Evolutionary conservation across 2,329 filamentous ascomycete genomes (phyloP).

Genomic region (Pyrenochaeta sp.): DNA sequence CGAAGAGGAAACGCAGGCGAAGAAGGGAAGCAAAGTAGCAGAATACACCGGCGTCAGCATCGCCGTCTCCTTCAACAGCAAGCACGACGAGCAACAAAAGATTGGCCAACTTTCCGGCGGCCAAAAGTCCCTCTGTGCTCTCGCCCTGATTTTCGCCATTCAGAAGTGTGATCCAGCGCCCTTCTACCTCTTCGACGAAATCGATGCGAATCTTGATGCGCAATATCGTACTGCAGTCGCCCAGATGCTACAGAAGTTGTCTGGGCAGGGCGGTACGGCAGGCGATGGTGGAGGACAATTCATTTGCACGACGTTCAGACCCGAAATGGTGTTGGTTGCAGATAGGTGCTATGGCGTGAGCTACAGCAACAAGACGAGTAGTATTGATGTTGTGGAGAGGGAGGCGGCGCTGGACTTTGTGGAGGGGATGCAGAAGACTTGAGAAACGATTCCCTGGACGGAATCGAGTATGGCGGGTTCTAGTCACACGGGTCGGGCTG

Average conservation of each 20-base stretch:
- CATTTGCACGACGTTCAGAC: conserved; percentile 98
- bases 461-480: too few relatives aligned
- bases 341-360: conserved; percentile 98
- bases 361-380: conserved; percentile 90
- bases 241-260: conserved; percentile 74
- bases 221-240: conserved; percentile 98
- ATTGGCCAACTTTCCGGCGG: conserved; percentile 97
- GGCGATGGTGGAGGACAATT: conserved; percentile 74
- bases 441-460: neutral
- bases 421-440: conserved; percentile 73
- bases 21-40: conserved; percentile 68
- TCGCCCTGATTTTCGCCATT: conserved; percentile 99
- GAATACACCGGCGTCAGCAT: conserved; percentile 97
- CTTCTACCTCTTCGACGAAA: conserved; percentile 99
- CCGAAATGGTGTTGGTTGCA: conserved; percentile 93
- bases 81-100: conserved; percentile 96
- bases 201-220: conserved; percentile 96
- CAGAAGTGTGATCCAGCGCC: conserved; percentile 96
- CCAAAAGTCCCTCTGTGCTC: conserved; percentile 95
- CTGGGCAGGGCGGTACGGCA: conserved; percentile 49
- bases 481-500: too few relatives aligned
- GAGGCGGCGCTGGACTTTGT: conserved; percentile 94
- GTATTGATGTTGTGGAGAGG: conserved; percentile 86
- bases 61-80: conserved; percentile 97
- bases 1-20: conserved; percentile 46